Evolutionary conservation across 192 early-diverging fungal species (phyloP), one percentile per base, ranked within the genome.

Genomic region (Podochytrium sp.): DNA sequence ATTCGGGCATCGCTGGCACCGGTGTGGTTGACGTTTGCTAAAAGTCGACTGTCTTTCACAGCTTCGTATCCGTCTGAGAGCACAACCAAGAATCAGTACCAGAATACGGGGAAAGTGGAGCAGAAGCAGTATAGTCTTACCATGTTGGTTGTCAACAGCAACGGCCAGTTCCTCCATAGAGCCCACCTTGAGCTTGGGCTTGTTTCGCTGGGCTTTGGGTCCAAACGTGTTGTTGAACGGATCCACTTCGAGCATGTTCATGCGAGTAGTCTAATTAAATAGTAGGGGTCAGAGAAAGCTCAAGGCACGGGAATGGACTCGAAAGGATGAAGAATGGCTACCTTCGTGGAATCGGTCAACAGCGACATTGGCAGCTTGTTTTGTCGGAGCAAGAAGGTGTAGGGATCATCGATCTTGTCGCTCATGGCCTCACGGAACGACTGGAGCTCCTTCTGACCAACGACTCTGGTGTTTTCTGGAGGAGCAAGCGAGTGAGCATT

Each of bases 301-400:
- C 7, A 39, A 63, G 30, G n/a, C 10, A 71, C 4, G 42, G 25
- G 20, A 72, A 41, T 16, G 32, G 20, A 62, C 23, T 5, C 5
- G 37, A 71, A 27, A 14, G 40, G 37, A n/a, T 57, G 56, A 65
- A 65, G 53, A 65, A 65, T 72, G 71, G 56, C 80, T 75, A 92
- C 87, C 83, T 91, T 93, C 59, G 90, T 86, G 2, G 91, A 80
- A 58, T 95, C 93, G 52, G 90, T 85, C 75, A 97, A 82, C 63
- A 99, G 85, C 73, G 93, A 94, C 89, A 98, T 94, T 3, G 97
- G 97, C 55, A 99, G 86, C 87, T 97, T 96, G 86, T 95, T 95
- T 68, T 95, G 95, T 23, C 91, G 84, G 78, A 99, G 76, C 37
- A 99, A 83, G 33, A 99, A 90, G 71, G 95, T 94, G 86, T 97